A percentile compares a stretch with the other conserved stretches of the same genome.
phyloP scores from a whole-genome alignment of 345 rosid species.

The Reutealis trisperma region DNA sequence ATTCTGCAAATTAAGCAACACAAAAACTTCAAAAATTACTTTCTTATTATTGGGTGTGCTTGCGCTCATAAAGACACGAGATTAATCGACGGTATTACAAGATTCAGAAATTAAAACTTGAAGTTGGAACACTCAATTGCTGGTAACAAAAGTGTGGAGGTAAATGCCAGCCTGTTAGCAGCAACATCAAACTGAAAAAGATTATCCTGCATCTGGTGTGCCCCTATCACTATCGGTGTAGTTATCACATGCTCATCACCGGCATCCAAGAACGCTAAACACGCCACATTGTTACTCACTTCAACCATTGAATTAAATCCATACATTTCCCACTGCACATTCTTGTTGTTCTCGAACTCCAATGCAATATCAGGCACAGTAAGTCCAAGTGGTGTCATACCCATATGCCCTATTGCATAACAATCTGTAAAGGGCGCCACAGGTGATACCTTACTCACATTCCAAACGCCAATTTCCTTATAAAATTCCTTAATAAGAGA shows the following conservation, averaged over 20 bases:
- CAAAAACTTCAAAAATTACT: no score
- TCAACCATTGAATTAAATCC: constrained; percentile 34
- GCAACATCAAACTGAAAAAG: constrained; percentile 19
- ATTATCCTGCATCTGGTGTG: constrained; percentile 25
- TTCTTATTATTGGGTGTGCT: no score
- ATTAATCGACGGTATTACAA: no score
- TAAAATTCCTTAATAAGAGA: constrained; percentile 22
- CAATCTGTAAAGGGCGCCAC: constrained; percentile 24
- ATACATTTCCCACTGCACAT: constrained; percentile 20
- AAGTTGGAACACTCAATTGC: constrained; percentile 26
- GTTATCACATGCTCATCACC: not conserved
- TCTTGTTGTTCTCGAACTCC: constrained; percentile 20
- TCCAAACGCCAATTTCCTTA: constrained; percentile 6
- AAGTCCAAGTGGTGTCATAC: constrained; percentile 7
- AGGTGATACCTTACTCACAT: constrained; percentile 17
- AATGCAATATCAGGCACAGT: constrained; percentile 20
- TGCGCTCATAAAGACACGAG: no score
- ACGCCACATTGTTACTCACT: constrained; percentile 18
- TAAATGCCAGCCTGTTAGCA: constrained; percentile 8
- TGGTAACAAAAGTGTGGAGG: constrained; percentile 10
- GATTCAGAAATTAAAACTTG: no score
- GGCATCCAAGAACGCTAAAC: constrained; percentile 31
- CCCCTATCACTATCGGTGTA: constrained; percentile 21
- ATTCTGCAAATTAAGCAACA: no score
- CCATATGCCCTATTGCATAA: constrained; percentile 1